Percentiles rank a stretch among this genome's conserved stretches.
phyloP scores from a whole-genome alignment of 2,329 filamentous ascomycete genomes.

The Leptodontidium sp. region DNA sequence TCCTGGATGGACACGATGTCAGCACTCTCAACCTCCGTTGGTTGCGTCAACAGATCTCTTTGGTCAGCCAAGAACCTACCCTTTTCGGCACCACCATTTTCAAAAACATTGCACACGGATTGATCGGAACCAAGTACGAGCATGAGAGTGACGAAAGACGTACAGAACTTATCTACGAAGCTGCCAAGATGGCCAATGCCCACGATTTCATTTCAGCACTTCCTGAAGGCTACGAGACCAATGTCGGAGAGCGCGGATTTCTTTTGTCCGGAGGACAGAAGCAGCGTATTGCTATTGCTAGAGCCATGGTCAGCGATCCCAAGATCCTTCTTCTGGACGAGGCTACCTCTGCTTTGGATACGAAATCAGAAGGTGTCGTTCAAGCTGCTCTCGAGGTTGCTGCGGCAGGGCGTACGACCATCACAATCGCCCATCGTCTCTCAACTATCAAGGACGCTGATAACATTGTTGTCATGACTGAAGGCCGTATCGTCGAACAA shows the following conservation, averaged over 20 bases:
- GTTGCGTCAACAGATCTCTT: conserved; percentile 89
- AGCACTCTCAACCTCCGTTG: conserved; percentile 84
- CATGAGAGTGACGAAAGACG: conserved; percentile 72
- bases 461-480: conserved; percentile 93
- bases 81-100: conserved; percentile 90
- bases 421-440: conserved; percentile 93
- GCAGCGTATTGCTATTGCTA: conserved; percentile 93
- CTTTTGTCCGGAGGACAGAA: conserved; percentile 94
- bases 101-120: conserved; percentile 87
- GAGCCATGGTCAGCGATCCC: conserved; percentile 89
- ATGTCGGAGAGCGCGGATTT: conserved; percentile 95
- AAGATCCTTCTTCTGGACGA: conserved; percentile 94
- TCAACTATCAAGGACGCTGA: conserved; percentile 94
- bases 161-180: conserved; percentile 75
- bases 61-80: conserved; percentile 93
- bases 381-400: conserved; percentile 91
- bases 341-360: conserved; percentile 92
- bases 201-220: conserved; percentile 87
- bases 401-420: conserved; percentile 87
- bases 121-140: conserved; percentile 85
- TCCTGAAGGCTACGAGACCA: conserved; percentile 89
- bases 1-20: conserved; percentile 85
- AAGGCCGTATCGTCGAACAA: conserved; percentile 89
- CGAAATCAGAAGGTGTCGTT: conserved; percentile 92
- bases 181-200: conserved; percentile 90